Evolutionary conservation across 2,329 filamentous ascomycete species (phyloP), one percentile per base, ranked within the genome.

Genomic region (Neofusicoccum ribis): DNA sequence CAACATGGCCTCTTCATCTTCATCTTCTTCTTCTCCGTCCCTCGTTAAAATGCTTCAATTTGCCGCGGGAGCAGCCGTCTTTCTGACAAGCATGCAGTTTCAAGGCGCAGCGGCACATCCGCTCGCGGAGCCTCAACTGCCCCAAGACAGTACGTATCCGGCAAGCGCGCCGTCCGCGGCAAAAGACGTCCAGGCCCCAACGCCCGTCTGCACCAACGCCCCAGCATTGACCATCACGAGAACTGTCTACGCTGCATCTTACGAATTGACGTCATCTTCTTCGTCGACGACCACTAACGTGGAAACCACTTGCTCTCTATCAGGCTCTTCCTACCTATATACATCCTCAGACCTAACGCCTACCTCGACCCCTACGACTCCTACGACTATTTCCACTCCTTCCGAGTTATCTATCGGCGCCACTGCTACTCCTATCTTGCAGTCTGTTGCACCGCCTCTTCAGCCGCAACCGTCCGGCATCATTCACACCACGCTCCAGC

Each of bases 71-170:
- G 39, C 39, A 34, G 37, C 54, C 15, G 39, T 59, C 54, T 59
- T 59, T 59, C 54, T 59, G 54, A 59, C 54, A 34, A n/a, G 11
- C 3, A 34, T 59, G 54, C 54, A 59, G 54, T 59, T 59, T 46
- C 39, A 27, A 46, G 54, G 54, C 39, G 49, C 60, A 46, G 60
- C 23, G 27, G 39, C 23, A 23, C 49, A 52, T 23, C 50, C 47
- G 60, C 37, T 52, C 17, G 60, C 47, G 23, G 27, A 51, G 39
- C 37, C 47, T 34, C 23, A 51, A 23, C 37, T 36, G 41, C 49
- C 31, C 20, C 39, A 15, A 46, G 60, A 51, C 39, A 63, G 60
- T 63, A 63, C 34, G 60, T 63, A 54, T 37, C n/a, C 27, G 54
- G 54, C 54, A 59, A 59, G 54, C 39, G 39, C 14, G 37, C 14